Base-by-base conservation (phyloP, 2,329 filamentous ascomycete genomes). In the Diaporthe eres region DNA sequence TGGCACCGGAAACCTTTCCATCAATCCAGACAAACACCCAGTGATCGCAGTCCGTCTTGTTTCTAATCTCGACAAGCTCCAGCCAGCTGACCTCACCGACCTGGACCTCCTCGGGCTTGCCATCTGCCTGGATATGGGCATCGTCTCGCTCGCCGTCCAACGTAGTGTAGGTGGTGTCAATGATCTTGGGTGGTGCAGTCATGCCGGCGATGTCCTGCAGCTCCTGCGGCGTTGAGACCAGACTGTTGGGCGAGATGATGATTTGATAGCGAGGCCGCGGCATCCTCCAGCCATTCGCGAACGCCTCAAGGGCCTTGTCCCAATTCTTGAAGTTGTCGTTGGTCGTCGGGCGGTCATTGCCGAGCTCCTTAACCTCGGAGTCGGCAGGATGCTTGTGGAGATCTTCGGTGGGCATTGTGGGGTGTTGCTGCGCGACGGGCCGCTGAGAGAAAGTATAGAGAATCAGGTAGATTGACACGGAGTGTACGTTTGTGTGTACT, bases 181-280 rank as follows among this genome's bases (percentile, higher is more conserved):
- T 3, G 34, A 39, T 6, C 9, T 1, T 37, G 4, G 57, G 57
- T 0, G 10, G 6, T 3, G 22, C 1, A 0, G 34, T 12, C 57
- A 39, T 60, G 4, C 22, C 22, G 12, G 57, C 57, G 0, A 60
- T 19, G 1, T 60, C 57, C 4, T 60, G 19, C 57, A 60, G 34
- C 12, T 60, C 25, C 57, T 60, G 19, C 0, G 57, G 57, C 5
- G 57, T 39, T 0, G 19, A 15, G 34, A 60, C 12, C 2, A 1
- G 9, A 2, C 31, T 60, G 4, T 17, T 9, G 19, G 57, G 31
- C 2, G 57, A 37, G 22, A 60, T n/a, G 10, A 39, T 8, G 57
- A 60, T 12, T 4, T 1, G 12, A 5, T n/a, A 39, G 57, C 2
- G 2, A 8, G 19, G 10, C 19, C 1, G 3, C 2, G 57, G 57